Conservation (phyloP, 805 yeast species). For the Dipodascopsis uninucleata region DNA sequence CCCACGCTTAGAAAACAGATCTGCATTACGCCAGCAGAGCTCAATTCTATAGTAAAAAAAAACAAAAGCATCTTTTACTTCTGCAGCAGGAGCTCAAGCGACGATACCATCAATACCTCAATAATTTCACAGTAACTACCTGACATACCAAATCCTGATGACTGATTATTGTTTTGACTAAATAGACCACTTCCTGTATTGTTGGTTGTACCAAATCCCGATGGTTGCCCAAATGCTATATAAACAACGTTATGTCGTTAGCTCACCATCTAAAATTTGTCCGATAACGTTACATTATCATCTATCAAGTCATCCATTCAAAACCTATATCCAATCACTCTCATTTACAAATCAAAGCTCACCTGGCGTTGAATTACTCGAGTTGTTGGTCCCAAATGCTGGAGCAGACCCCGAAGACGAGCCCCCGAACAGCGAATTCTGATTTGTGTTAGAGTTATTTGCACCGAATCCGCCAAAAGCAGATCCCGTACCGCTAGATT, state of each 20-base stretch:
- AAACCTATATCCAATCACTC: neutral
- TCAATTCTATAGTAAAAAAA: neutral
- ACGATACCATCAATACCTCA: no score
- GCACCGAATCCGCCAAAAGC: constrained; percentile 26
- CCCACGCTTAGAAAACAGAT: neutral
- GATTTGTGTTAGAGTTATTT: constrained; percentile 16
- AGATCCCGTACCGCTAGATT: constrained; percentile 25
- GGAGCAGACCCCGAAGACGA: constrained; percentile 10
- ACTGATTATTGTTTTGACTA: constrained; percentile 39
- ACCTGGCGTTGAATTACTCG: constrained; percentile 2
- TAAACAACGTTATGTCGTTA: no score
- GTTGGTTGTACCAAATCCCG: constrained; percentile 10
- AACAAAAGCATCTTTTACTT: neutral
- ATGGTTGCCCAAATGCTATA: constrained; percentile 10
- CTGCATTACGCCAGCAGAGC: constrained; percentile 5
- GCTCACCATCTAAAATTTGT: neutral
- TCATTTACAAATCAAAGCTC: neutral
- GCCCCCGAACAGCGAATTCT: constrained; percentile 20
- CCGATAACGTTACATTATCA: neutral
- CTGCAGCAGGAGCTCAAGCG: neutral
- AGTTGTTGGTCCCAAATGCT: constrained; percentile 15
- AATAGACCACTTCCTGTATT: constrained; percentile 35
- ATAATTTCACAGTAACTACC: no score
- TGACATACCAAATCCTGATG: constrained; percentile 23
- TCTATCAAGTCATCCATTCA: neutral